Base-by-base conservation (phyloP, 2,329 filamentous ascomycete species). In the Venturia effusa region DNA sequence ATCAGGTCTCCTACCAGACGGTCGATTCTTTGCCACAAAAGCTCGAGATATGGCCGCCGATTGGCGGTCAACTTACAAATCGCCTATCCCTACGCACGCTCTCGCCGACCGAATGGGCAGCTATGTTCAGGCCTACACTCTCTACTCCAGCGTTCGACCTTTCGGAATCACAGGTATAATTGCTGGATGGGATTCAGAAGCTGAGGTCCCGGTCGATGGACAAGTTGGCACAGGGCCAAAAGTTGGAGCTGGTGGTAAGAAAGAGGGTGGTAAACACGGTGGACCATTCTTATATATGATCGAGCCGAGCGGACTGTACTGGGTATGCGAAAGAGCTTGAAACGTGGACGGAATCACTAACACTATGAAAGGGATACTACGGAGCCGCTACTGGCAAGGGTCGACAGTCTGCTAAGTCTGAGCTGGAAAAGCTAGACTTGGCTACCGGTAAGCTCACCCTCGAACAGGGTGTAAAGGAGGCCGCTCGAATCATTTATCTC, bases 281-380 rank as follows among this genome's bases (percentile, higher is more conserved):
- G 94, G 93, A 1, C 94, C 94, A 27, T 92, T 87, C 67, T 84
- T 99, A 67, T 99, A 97, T 83, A 99, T 99, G 94, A 93, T 99
- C 70, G 94, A 99, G 81, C 94, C 94, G 51, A 96, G 92, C 72
- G 94, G 94, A 64, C 79, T 93, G 69, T 97, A 96, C 82, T 99
- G 94, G 94, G 84, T 86, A 80, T 62, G 78, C 68, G 39, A 32
- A 17, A 59, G 61, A 15, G 32, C 37, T 19, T 59, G 40, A 43
- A 48, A 17, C 61, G 32, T 45, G 17, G 37, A 17, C 22, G 22
- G 34, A n/a, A 19, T 30, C 40, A 7, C 30, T 61, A 48, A 67
- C 5, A 19, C 34, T 61, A 13, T 27, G 34, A 54, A 63, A 86
- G 84, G 94, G 94, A 66, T 99, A 99, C 83, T 97, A 97, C 76